phyloP scores from a whole-genome alignment of 2,329 filamentous ascomycete genomes.

The Pochonia chlamydosporia region DNA sequence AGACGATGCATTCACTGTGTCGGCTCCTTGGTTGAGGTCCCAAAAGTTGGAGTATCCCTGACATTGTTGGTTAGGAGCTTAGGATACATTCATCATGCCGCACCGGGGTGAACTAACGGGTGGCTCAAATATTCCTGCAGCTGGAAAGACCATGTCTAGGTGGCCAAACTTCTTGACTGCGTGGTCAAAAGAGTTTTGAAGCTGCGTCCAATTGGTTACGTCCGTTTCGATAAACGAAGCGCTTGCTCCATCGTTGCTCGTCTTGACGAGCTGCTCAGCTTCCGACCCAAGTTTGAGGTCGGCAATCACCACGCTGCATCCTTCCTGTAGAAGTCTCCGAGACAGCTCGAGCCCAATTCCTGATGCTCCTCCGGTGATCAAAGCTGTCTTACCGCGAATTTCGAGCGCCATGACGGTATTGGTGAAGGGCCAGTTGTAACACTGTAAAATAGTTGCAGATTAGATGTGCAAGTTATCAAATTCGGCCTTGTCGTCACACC shows the following conservation, averaged over 20 bases:
- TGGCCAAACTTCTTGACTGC: conserved; percentile 29
- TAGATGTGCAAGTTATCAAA: too few relatives aligned
- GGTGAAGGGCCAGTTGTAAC: too few relatives aligned
- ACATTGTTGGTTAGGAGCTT: too few relatives aligned
- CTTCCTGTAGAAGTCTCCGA: conserved; percentile 23
- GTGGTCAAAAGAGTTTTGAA: conserved; percentile 28
- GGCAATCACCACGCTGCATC: conserved; percentile 40
- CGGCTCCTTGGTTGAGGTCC: conserved; percentile 27
- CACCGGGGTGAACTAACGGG: too few relatives aligned
- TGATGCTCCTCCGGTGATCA: conserved; percentile 9
- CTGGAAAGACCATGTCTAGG: conserved; percentile 38
- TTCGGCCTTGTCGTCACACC: too few relatives aligned
- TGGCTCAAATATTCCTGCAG: conserved; percentile 42
- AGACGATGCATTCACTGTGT: conserved; percentile 21
- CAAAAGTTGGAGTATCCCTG: conserved; percentile 38
- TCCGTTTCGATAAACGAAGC: conserved; percentile 39
- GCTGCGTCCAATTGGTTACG: conserved; percentile 35
- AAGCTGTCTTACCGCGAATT: conserved; percentile 8
- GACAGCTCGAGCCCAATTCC: conserved; percentile 31
- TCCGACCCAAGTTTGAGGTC: conserved; percentile 34
- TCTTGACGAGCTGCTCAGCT: conserved; percentile 27
- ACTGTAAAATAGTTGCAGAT: too few relatives aligned
- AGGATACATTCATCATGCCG: too few relatives aligned
- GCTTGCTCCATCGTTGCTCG: conserved; percentile 14
- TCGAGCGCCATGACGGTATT: conserved; percentile 11